phyloP scores from a whole-genome alignment of 2,329 filamentous ascomycete genomes.

The Diaporthe australafricana region DNA sequence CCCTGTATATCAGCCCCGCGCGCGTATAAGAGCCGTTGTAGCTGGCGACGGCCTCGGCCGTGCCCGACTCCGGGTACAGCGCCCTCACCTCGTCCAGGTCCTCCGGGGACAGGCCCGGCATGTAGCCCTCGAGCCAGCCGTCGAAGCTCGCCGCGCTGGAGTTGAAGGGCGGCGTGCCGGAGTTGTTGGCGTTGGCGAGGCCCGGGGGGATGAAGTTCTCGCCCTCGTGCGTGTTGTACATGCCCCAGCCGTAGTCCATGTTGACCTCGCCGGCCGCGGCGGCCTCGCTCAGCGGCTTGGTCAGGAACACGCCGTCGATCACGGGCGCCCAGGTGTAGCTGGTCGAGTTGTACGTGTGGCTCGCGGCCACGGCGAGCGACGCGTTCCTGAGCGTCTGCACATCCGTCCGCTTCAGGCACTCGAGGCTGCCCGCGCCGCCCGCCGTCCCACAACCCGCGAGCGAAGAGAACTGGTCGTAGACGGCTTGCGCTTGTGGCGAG shows the following conservation, averaged over 20 bases:
- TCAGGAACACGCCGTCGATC: slow-evolving; percentile 66
- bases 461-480: slow-evolving; percentile 59
- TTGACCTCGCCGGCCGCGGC: slow-evolving; percentile 56
- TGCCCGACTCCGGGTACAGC: slow-evolving; percentile 61
- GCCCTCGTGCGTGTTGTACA: slow-evolving; percentile 73
- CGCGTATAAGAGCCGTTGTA: slow-evolving; percentile 64
- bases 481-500: slow-evolving; percentile 59
- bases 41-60: slow-evolving; percentile 56
- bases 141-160: slow-evolving; percentile 61
- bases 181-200: slow-evolving; percentile 49
- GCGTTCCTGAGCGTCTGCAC: slow-evolving; percentile 65
- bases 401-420: slow-evolving; percentile 65
- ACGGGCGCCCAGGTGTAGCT: slow-evolving; percentile 72
- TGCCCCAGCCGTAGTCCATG: slow-evolving; percentile 60
- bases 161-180: slow-evolving; percentile 58
- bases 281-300: slow-evolving; percentile 54
- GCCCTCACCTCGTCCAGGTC: slow-evolving; percentile 54
- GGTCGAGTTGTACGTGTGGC: slow-evolving; percentile 64
- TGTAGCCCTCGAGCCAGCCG: slow-evolving; percentile 63
- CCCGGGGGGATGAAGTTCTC: slow-evolving; percentile 69
- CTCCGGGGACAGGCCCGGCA: slow-evolving; percentile 57
- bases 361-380: slow-evolving; percentile 58
- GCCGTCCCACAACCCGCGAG: slow-evolving; percentile 59
- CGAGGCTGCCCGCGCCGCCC: slow-evolving; percentile 53
- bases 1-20: slow-evolving; percentile 68